Conservation (phyloP, 2,329 filamentous ascomycete species). For the Lachnellula arida region DNA sequence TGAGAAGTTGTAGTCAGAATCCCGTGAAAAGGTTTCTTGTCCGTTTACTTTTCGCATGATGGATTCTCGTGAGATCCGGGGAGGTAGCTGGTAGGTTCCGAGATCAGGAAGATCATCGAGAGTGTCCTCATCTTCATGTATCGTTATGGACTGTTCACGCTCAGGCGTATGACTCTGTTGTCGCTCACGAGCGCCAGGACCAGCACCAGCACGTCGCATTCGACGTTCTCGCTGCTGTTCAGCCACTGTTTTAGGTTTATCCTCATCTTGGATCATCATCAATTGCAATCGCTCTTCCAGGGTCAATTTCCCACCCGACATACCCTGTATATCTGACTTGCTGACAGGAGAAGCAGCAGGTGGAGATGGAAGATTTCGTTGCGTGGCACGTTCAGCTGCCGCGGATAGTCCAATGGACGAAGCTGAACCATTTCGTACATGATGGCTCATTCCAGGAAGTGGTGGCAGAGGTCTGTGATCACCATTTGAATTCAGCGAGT, state of each 20-base stretch:
- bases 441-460: conserved; percentile 60
- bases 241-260: conserved; percentile 51
- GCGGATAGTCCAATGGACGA: conserved; percentile 62
- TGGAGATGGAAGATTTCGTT: conserved; percentile 67
- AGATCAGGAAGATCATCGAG: conserved; percentile 56
- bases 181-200: conserved; percentile 40
- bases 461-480: conserved; percentile 84
- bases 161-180: conserved; percentile 22
- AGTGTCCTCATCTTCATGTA: conserved; percentile 54
- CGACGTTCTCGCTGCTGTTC: conserved; percentile 65
- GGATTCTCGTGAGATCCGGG: conserved; percentile 86
- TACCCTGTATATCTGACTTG: conserved; percentile 74
- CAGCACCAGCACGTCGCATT: conserved; percentile 55
- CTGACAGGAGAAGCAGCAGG: conserved; percentile 62
- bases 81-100: conserved; percentile 60
- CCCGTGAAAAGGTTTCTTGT: conserved; percentile 45
- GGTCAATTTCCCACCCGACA: conserved; percentile 71
- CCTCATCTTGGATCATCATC: conserved; percentile 78
- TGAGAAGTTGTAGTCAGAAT: conserved; percentile 61
- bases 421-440: conserved; percentile 40
- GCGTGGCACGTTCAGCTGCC: conserved; percentile 68
- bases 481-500: conserved; percentile 71
- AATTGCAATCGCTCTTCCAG: conserved; percentile 80
- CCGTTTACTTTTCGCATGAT: conserved; percentile 85
- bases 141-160: conserved; percentile 29